Evolutionary conservation across 2,329 filamentous ascomycete genomes (phyloP).

Genomic region (Fusarium decemcellulare): DNA sequence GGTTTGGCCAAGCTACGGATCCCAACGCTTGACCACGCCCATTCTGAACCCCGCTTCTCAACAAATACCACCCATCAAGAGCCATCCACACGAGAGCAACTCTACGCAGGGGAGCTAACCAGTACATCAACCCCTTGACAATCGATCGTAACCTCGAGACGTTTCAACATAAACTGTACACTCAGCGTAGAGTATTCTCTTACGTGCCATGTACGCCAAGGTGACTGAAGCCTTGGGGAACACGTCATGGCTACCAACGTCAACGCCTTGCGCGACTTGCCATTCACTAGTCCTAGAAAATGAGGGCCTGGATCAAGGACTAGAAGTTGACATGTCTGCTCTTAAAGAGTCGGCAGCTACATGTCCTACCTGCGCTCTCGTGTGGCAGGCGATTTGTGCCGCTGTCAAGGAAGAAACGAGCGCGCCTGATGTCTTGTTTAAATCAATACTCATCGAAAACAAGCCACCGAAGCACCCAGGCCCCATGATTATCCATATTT

Average conservation of each 20-base stretch:
- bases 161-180: no score
- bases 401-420: not conserved
- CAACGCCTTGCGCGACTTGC: not conserved
- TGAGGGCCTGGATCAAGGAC: not conserved
- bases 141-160: no score
- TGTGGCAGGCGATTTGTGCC: not conserved
- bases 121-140: no score
- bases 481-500: not conserved
- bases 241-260: not conserved
- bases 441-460: not conserved
- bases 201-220: no score
- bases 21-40: no score
- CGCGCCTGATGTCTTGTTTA: not conserved
- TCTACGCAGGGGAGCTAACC: no score
- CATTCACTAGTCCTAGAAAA: not conserved
- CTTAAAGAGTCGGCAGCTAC: not conserved
- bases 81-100: no score
- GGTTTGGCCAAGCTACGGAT: no score
- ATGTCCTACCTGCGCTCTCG: not conserved
- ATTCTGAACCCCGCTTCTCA: no score
- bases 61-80: no score
- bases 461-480: not conserved
- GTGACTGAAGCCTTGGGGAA: not conserved
- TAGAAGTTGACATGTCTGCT: not conserved
- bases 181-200: no score